phyloP scores from a whole-genome alignment of 1,284 basidiomycete species.

The Coniferiporia sulphurascens region DNA sequence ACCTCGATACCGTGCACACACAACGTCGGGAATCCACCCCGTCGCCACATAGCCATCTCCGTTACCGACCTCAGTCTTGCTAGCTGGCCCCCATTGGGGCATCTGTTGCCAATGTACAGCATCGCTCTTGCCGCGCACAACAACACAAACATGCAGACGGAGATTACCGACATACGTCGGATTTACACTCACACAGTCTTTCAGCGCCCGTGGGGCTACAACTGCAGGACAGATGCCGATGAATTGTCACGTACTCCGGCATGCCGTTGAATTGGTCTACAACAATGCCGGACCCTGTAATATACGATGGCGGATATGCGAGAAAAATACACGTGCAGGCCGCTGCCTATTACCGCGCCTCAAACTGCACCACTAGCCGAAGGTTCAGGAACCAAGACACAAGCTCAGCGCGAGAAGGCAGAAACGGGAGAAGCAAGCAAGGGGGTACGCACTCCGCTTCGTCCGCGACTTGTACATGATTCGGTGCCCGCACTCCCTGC shows the following conservation, averaged over 20 bases:
- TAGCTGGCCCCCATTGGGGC: background rate
- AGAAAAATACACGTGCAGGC: background rate
- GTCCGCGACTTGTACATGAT: conserved; percentile 68
- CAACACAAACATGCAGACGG: background rate
- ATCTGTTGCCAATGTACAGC: conserved; percentile 10
- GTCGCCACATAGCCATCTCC: conserved; percentile 4
- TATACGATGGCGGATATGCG: background rate
- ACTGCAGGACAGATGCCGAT: background rate
- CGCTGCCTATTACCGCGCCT: conserved; percentile 31
- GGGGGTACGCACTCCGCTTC: conserved; percentile 46
- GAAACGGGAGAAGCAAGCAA: background rate
- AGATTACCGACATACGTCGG: background rate
- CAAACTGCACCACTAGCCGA: conserved; percentile 35
- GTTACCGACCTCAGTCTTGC: background rate
- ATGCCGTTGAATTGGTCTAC: background rate
- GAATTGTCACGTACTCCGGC: background rate
- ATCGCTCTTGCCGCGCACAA: background rate
- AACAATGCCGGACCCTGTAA: background rate
- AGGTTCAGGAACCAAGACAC: background rate
- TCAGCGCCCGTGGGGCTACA: background rate
- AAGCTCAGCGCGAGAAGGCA: conserved; percentile 2
- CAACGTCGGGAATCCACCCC: background rate
- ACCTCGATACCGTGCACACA: conserved; percentile 11
- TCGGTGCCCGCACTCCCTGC: conserved; percentile 59
- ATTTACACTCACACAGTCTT: background rate